Evolutionary conservation across 139 green algal species (phyloP).

Genomic region (Marvania coccoides): DNA sequence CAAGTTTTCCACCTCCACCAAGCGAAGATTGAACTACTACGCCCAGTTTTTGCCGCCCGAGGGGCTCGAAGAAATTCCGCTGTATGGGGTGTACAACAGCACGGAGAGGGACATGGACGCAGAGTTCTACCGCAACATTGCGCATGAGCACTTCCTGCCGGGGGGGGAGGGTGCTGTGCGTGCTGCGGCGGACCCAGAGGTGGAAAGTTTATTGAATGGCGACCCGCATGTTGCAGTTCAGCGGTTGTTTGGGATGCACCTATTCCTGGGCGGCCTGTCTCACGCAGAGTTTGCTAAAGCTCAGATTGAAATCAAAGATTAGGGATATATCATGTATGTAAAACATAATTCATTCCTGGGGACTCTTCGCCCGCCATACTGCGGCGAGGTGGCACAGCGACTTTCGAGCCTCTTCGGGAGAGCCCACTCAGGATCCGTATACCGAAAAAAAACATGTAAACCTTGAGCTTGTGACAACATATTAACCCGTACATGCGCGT

Average conservation of each 20-base stretch:
- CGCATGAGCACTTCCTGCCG: neutral
- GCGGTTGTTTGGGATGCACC: conserved; percentile 7
- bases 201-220: no score
- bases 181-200: no score
- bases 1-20: neutral
- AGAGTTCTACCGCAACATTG: neutral
- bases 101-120: neutral
- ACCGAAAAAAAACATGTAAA: no score
- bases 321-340: no score
- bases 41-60: neutral
- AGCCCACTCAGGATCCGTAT: no score
- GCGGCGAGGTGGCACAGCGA: no score
- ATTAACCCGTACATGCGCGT: no score
- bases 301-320: no score
- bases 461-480: no score
- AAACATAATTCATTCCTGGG: no score
- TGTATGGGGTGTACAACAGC: conserved; percentile 3
- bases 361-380: no score
- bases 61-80: neutral
- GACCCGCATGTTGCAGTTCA: neutral
- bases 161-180: neutral
- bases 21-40: conserved; percentile 1
- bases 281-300: neutral
- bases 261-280: conserved; percentile 7
- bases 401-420: no score